Evolutionary conservation across 1,284 basidiomycete species (phyloP), one percentile per base, ranked within the genome.

Genomic region (Ustilago loliicola): DNA sequence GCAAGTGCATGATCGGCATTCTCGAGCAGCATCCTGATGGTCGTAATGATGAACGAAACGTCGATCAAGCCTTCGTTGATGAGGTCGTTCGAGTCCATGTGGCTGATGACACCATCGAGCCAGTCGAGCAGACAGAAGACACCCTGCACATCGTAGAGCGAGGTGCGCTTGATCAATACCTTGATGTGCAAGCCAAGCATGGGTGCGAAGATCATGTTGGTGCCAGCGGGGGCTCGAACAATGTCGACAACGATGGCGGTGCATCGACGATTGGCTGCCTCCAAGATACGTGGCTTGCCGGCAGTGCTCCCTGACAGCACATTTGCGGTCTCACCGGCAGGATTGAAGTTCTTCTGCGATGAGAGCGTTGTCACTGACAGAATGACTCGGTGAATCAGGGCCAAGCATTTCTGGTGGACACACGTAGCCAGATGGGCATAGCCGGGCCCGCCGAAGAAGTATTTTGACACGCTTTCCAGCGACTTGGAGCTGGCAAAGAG

Each of bases 291-390:
- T 9, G 83, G 83, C 66, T 84, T 84, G 54, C 83, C 83, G 10
- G 81, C 79, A 0, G 83, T 84, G 61, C 79, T 81, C 27, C 83
- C 83, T 9, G 80, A 80, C 1, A 84, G 71, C 38, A 84, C 83
- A 47, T 84, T 84, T 60, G 83, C 83, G 21, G 81, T 84, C 65
- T 84, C 83, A 25, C 81, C 83, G 1, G 67, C 75, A 0, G 83
- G 81, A 30, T 84, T 84, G 72, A 83, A 83, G 50, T 80, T 83
- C 67, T 84, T 84, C 64, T 84, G 83, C 53, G 81, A 83, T n/a
- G 80, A 82, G 21, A 84, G 77, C 54, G 83, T 84, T 6, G 83
- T 84, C 61, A 84, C 83, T 6, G 81, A 83, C 30, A 84, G 60
- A 47, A 84, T 83, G 55, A 83, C 83, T 5, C 83, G 72, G 40